phyloP scores from a whole-genome alignment of 352 stramenopile species.

The Globisporangium spinosum region DNA sequence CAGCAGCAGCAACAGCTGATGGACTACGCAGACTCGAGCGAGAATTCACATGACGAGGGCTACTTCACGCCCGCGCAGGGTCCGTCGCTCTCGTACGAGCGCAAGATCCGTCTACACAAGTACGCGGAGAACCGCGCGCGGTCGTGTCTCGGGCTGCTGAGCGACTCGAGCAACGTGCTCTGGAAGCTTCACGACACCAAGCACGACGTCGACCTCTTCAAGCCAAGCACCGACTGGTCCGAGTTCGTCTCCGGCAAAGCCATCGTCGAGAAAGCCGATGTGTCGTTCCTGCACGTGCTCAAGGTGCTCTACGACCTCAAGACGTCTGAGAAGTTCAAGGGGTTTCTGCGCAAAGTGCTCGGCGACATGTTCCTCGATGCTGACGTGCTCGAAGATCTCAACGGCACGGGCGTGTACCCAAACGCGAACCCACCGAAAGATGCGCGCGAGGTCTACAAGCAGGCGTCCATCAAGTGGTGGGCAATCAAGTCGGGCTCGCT shows the following conservation, averaged over 20 bases:
- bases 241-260: conserved; percentile 83
- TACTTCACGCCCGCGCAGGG: conserved; percentile 52
- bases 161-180: conserved; percentile 68
- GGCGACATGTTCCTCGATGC: conserved; percentile 82
- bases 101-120: conserved; percentile 81
- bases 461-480: conserved; percentile 88
- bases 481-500: conserved; percentile 79
- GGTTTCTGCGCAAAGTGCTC: conserved; percentile 79
- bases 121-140: conserved; percentile 82
- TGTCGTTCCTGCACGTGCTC: conserved; percentile 74
- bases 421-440: conserved; percentile 66
- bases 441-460: conserved; percentile 80
- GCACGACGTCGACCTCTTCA: conserved; percentile 78
- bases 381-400: conserved; percentile 80
- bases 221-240: conserved; percentile 84
- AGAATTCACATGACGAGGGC: conserved; percentile 62
- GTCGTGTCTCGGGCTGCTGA: conserved; percentile 70
- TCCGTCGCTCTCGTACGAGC: conserved; percentile 79
- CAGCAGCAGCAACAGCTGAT: conserved; percentile 15
- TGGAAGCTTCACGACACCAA: conserved; percentile 84
- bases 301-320: conserved; percentile 86
- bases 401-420: conserved; percentile 73
- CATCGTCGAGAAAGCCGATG: conserved; percentile 65
- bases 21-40: conserved; percentile 67
- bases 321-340: conserved; percentile 80